A percentile compares a stretch with the other conserved stretches of the same genome.
Evolutionary conservation across 768 basidiomycete genomes (phyloP).

Genomic region (Cystobasidium onofrii): DNA sequence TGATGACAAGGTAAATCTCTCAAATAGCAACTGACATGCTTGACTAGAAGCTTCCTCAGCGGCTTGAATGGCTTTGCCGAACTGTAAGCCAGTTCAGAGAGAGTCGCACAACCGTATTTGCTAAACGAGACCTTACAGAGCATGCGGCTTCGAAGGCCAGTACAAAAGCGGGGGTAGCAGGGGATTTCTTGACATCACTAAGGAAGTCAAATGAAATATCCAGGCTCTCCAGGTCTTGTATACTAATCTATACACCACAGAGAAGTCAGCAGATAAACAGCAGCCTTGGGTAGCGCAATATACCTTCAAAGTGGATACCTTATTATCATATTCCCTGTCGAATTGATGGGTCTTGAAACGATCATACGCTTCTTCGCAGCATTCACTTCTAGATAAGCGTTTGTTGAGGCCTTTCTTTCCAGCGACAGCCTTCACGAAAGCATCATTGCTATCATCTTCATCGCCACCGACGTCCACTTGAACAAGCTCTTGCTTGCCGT

Average conservation of each 20-base stretch:
- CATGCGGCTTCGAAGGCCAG: conserved; percentile 22
- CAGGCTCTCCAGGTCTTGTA: not conserved
- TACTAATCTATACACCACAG: not conserved
- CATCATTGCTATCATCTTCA: not conserved
- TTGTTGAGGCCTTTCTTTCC: conserved; percentile 5
- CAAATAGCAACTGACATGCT: conserved; percentile 5
- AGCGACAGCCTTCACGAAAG: not conserved
- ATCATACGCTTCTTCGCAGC: not conserved
- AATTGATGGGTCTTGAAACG: not conserved
- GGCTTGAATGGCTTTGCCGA: not conserved
- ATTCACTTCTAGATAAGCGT: not conserved
- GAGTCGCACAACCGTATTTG: too few relatives aligned
- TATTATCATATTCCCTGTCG: not conserved
- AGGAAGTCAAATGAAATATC: not conserved
- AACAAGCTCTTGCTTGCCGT: conserved; percentile 15
- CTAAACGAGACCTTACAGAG: not conserved
- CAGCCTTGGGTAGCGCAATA: not conserved
- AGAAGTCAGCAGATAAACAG: not conserved
- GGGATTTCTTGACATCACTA: not conserved
- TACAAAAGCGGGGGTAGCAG: conserved; percentile 6
- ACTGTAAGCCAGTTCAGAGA: not conserved
- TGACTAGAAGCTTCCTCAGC: not conserved
- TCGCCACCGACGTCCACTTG: not conserved
- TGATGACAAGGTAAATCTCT: not conserved
- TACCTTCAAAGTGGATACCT: not conserved